Base-by-base conservation (phyloP, 2,329 filamentous ascomycete genomes). In the Hymenoscyphus linearis region DNA sequence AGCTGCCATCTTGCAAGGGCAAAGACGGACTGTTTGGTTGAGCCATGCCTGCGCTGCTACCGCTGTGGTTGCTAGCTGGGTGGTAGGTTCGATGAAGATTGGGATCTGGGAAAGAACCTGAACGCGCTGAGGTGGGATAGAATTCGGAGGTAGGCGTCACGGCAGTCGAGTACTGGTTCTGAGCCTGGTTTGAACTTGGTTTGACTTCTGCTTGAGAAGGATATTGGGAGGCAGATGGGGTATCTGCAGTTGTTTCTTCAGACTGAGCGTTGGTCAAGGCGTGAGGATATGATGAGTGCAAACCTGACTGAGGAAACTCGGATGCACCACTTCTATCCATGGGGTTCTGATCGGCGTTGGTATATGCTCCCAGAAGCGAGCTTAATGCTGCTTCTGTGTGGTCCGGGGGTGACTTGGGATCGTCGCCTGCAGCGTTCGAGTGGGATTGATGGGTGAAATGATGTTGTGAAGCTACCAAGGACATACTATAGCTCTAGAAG, bases 1-100 rank as follows among this genome's bases (percentile, higher is more conserved):
- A 82, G 73, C 81, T 80, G 76, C 82, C 89, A 91, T 92, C 89
- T 84, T 87, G 84, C 81, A 90, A 82, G 86, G 89, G 84, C 83
- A 91, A 85, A 80, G 91, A 96, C 92, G 91, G 90, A 96, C 93
- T 96, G 89, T 91, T 91, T 88, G 91, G 86, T 91, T 96, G 92
- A 86, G 93, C 91, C 93, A 97, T 97, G 87, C 88, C 89, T 86
- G 86, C 89, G 78, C 88, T 85, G 63, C 86, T 86, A 79, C 84
- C 86, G 77, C 86, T 83, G 76, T 86, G 85, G 76, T 84, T 87
- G 80, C 84, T 85, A 77, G 90, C 81, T 77, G 87, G 86, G 78
- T 91, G 88, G 81, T 95, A 95, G 74, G 87, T 83, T 74, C 91
- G 89, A 79, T 90, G 87, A 75, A 95, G 85, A 77, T 96, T 92